These are phyloP conservation scores for Serendipita sp. DNA, from an alignment of 768 basidiomycete genomes.

Conservation along the genomic window DNA sequence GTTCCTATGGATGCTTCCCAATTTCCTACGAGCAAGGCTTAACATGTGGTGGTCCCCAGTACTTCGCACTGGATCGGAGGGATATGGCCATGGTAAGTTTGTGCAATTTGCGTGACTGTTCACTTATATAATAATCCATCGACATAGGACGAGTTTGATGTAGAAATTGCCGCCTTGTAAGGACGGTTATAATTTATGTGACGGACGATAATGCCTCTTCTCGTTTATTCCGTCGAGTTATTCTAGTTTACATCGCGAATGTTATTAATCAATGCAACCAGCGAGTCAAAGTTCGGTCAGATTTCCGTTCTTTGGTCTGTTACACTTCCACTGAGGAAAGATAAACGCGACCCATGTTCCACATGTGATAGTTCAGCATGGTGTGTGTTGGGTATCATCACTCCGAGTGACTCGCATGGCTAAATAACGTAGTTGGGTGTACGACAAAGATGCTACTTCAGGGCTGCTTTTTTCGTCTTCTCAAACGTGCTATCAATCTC, in stretches of 20 bases:
- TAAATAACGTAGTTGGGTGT: too few relatives aligned
- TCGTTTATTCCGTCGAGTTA: too few relatives aligned
- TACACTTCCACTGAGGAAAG: neutral
- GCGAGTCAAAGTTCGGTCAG: neutral
- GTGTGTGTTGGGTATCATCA: constrained; percentile 1
- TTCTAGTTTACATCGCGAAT: too few relatives aligned
- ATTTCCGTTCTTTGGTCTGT: constrained; percentile 7
- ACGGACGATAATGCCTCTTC: too few relatives aligned
- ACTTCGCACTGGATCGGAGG: neutral
- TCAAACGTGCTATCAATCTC: constrained; percentile 54
- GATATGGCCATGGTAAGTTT: too few relatives aligned
- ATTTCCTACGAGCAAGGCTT: neutral
- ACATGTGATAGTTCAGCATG: neutral
- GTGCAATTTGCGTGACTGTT: too few relatives aligned
- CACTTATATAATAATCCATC: too few relatives aligned
- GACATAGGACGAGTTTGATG: too few relatives aligned
- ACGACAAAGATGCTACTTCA: too few relatives aligned
- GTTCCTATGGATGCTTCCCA: constrained; percentile 1
- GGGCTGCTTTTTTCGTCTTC: constrained; percentile 15
- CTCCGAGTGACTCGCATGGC: neutral
- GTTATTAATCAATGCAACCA: too few relatives aligned
- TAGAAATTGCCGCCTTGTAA: too few relatives aligned
- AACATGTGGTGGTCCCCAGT: constrained; percentile 1
- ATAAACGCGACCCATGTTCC: constrained; percentile 4
- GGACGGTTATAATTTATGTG: too few relatives aligned